Percentiles rank a stretch among this genome's conserved stretches.
phyloP scores from a whole-genome alignment of 306 rosid genomes.

The Quercus aquifolioides region DNA sequence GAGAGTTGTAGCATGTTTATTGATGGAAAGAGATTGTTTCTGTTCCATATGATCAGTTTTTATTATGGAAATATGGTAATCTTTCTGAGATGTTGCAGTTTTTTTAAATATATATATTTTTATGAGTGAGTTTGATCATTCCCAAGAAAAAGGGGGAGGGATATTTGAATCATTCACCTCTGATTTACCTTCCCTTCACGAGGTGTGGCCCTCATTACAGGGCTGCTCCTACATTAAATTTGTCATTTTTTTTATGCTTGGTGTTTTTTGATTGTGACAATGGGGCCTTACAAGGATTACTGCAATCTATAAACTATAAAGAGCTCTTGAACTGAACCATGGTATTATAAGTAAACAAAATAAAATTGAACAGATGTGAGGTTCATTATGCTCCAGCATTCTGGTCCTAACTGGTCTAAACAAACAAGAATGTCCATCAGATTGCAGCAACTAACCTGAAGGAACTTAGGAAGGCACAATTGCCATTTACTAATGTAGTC shows the following conservation, averaged over 20 bases:
- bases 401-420: background rate
- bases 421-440: no score
- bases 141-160: background rate
- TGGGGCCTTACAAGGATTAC: background rate
- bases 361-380: background rate
- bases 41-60: conserved; percentile 16
- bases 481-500: no score
- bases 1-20: conserved; percentile 37
- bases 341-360: no score
- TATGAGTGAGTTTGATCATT: background rate
- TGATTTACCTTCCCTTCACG: no score
- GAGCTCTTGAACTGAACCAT: no score
- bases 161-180: background rate
- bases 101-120: no score
- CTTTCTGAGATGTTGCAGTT: background rate
- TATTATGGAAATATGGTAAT: conserved; percentile 1
- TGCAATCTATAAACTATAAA: background rate
- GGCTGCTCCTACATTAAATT: background rate
- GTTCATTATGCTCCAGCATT: background rate
- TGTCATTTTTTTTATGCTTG: background rate
- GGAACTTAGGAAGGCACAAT: no score
- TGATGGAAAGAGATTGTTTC: conserved; percentile 14
- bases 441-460: no score
- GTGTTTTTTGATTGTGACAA: background rate
- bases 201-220: background rate